phyloP scores from a whole-genome alignment of 2,329 filamentous ascomycete species.

The Colletotrichum simmondsii region DNA sequence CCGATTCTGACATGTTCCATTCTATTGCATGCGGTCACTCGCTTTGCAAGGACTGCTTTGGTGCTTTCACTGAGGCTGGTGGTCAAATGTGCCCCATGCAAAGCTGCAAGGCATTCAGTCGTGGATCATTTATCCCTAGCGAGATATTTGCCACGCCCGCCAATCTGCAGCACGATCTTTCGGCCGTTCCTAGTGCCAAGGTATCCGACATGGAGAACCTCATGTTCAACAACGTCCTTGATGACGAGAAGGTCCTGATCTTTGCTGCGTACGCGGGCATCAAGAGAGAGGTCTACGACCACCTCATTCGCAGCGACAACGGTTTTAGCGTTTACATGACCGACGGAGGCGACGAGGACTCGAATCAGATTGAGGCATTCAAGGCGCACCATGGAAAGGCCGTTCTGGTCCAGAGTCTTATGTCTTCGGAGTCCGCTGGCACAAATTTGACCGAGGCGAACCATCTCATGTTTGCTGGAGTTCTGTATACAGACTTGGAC shows the following conservation, averaged over 20 bases:
- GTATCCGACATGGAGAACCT: slow-evolving; percentile 39
- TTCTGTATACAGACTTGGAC: slow-evolving; percentile 44
- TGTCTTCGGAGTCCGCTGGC: slow-evolving; percentile 51
- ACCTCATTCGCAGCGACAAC: slow-evolving; percentile 27
- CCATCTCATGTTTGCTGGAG: slow-evolving; percentile 53
- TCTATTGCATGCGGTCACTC: slow-evolving; percentile 25
- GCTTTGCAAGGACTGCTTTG: slow-evolving; percentile 4
- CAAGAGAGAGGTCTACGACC: slow-evolving; percentile 38
- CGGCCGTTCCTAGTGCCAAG: slow-evolving; percentile 23
- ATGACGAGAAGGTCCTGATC: slow-evolving; percentile 43
- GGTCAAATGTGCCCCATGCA: background rate
- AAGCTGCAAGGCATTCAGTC: background rate
- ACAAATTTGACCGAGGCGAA: slow-evolving; percentile 54
- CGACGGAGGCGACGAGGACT: background rate
- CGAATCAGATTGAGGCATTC: slow-evolving; percentile 39
- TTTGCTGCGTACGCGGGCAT: slow-evolving; percentile 50
- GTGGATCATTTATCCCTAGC: background rate
- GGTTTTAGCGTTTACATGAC: slow-evolving; percentile 36
- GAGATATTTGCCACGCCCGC: background rate
- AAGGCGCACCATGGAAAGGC: slow-evolving; percentile 38
- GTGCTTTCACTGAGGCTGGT: background rate
- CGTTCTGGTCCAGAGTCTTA: slow-evolving; percentile 51
- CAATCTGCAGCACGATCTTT: background rate
- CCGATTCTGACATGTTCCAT: background rate
- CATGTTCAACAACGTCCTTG: slow-evolving; percentile 37